phyloP scores from a whole-genome alignment of 768 basidiomycete species.

The Filobasidium floriforme region DNA sequence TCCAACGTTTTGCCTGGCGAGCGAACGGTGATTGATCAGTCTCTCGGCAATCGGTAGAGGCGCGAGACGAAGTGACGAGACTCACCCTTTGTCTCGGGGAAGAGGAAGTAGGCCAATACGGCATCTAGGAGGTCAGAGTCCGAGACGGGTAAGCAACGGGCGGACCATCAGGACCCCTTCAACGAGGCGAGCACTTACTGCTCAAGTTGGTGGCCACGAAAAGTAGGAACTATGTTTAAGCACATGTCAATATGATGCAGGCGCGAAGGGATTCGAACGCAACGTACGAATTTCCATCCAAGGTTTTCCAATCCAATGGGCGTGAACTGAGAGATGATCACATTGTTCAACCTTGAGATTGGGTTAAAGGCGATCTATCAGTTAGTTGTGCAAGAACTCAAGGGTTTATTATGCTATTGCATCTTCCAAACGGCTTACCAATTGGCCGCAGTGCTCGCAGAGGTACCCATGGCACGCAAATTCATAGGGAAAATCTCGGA shows the following conservation, averaged over 20 bases:
- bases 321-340: constrained; percentile 48
- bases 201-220: constrained; percentile 26
- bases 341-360: constrained; percentile 28
- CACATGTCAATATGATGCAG: no score
- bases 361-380: background rate
- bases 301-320: constrained; percentile 53
- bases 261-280: no score
- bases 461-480: constrained; percentile 56
- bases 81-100: constrained; percentile 52
- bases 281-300: constrained; percentile 55
- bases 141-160: background rate
- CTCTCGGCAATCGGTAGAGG: background rate
- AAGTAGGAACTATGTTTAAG: no score
- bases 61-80: background rate
- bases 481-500: constrained; percentile 60
- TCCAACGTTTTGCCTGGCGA: background rate
- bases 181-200: background rate
- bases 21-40: background rate
- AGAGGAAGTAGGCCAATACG: constrained; percentile 30
- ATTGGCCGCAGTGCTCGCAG: constrained; percentile 57
- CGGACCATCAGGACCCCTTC: background rate
- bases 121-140: constrained; percentile 3
- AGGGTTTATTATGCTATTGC: no score
- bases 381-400: no score
- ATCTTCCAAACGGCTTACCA: constrained; percentile 44